A percentile compares a stretch with the other conserved stretches of the same genome.
Conservation (phyloP, 805 yeast species). For the Wickerhamiella sergipiensis region DNA sequence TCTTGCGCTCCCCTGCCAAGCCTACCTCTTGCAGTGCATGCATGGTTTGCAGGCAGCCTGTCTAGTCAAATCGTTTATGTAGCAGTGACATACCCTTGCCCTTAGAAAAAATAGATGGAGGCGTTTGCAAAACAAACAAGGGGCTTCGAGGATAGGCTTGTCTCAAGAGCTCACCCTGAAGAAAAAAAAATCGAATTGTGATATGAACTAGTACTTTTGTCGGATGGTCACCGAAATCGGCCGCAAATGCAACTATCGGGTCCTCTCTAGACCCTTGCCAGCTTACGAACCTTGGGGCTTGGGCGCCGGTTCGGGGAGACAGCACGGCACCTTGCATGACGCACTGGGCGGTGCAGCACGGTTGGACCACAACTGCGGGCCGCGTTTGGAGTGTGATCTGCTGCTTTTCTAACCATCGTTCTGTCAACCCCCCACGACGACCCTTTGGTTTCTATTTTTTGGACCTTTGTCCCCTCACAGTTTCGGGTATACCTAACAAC, state of each 20-base stretch:
- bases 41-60: neutral
- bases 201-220: neutral
- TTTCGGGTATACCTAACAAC: neutral
- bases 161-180: too few relatives aligned
- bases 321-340: slow-evolving; percentile 1
- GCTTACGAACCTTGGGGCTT: neutral
- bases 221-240: neutral
- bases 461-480: neutral
- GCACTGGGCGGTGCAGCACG: neutral
- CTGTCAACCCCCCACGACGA: neutral
- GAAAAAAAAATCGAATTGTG: too few relatives aligned
- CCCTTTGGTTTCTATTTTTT: neutral
- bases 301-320: neutral
- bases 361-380: neutral
- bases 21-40: neutral
- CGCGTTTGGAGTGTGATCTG: neutral
- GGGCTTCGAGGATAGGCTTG: too few relatives aligned
- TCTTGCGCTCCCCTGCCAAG: neutral
- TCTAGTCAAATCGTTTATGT: neutral
- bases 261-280: neutral
- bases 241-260: neutral
- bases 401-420: neutral
- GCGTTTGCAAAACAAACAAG: neutral
- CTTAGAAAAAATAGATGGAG: neutral
- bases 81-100: neutral